These are phyloP conservation scores for Blastosporella zonata DNA, from an alignment of 1,284 basidiomycete genomes.

Conservation along the genomic window DNA sequence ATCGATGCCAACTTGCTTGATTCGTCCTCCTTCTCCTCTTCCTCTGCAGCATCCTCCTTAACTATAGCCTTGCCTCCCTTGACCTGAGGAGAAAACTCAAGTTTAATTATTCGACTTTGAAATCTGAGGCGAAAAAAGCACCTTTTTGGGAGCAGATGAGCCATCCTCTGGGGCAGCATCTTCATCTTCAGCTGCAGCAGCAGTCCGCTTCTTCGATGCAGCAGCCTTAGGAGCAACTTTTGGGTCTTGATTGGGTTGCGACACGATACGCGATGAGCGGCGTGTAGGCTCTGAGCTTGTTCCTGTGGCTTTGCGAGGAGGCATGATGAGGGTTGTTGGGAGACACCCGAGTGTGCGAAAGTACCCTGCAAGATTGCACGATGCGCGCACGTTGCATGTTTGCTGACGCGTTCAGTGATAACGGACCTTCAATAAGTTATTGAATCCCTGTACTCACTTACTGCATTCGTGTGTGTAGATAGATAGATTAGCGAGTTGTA, in stretches of 20 bases:
- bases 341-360: conserved; percentile 16
- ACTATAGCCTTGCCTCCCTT: conserved; percentile 25
- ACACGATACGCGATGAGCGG: conserved; percentile 46
- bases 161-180: conserved; percentile 24
- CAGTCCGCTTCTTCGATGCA: conserved; percentile 37
- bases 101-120: conserved; percentile 2
- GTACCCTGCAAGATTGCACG: conserved; percentile 8
- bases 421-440: no score
- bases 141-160: conserved; percentile 28
- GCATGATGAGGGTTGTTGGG: conserved; percentile 25
- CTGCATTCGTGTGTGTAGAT: no score
- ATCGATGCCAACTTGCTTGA: conserved; percentile 39
- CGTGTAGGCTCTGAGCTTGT: conserved; percentile 34
- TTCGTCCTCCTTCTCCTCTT: conserved; percentile 28
- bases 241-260: conserved; percentile 33
- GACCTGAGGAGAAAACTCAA: conserved; percentile 22
- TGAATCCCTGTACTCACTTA: no score
- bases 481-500: conserved; percentile 1
- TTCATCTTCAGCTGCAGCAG: conserved; percentile 26
- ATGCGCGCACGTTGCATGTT: conserved; percentile 2
- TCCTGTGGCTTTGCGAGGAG: conserved; percentile 31
- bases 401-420: conserved; percentile 5
- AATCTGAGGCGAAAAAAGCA: conserved; percentile 10
- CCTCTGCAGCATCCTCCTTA: conserved; percentile 28
- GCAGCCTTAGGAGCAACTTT: conserved; percentile 22